phyloP scores from a whole-genome alignment of 2,329 filamentous ascomycete species.

The Claviceps fusiformis region DNA sequence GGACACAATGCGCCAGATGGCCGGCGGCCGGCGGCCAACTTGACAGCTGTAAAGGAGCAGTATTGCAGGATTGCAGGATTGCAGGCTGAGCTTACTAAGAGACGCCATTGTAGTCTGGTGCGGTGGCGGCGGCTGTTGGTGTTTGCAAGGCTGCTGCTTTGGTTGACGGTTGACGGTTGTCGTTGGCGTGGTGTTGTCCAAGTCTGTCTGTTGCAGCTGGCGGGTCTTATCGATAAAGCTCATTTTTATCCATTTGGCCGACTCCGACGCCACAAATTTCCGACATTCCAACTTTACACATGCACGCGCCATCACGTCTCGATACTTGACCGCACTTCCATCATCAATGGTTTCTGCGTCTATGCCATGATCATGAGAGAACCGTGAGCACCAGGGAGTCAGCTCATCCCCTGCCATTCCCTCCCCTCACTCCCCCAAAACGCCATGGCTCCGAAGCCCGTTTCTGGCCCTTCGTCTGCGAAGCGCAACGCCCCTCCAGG shows the following conservation, averaged over 20 bases:
- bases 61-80: background rate
- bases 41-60: background rate
- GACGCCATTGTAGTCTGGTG: conserved; percentile 2
- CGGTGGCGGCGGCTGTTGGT: background rate
- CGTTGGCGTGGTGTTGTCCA: background rate
- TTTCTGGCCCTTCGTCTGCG: conserved; percentile 11
- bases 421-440: background rate
- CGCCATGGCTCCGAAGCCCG: conserved; percentile 15
- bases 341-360: background rate
- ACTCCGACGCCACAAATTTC: background rate
- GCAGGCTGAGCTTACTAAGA: conserved; percentile 3
- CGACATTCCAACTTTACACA: no score
- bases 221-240: no score
- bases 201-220: no score
- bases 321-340: background rate
- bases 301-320: background rate
- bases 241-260: no score
- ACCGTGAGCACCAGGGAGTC: background rate
- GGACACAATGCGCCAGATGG: no score
- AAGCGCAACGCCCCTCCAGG: conserved; percentile 15
- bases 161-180: no score
- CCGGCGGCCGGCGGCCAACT: no score
- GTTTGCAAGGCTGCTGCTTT: background rate
- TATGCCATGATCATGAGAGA: background rate
- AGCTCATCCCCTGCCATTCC: background rate